Percentiles rank a stretch among this genome's conserved stretches.
These are phyloP conservation scores for Pleurotus ostreatus DNA, from an alignment of 768 basidiomycete genomes.

Conservation along the genomic window DNA sequence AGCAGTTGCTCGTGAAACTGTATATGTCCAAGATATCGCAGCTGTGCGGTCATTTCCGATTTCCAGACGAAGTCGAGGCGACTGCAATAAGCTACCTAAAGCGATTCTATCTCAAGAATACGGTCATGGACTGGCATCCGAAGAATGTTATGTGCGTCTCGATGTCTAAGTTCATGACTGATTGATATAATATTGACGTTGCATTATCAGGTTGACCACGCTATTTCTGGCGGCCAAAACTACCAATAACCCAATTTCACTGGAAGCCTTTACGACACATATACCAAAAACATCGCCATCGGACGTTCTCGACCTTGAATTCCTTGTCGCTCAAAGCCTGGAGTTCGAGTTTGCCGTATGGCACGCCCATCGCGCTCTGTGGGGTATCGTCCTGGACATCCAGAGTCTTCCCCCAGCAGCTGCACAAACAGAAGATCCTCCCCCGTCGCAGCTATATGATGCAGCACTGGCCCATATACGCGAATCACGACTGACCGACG, in stretches of 20 bases:
- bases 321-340: constrained; percentile 91
- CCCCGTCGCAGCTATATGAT: constrained; percentile 57
- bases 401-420: constrained; percentile 58
- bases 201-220: constrained; percentile 75
- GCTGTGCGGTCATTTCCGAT: constrained; percentile 79
- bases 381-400: constrained; percentile 85
- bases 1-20: constrained; percentile 82
- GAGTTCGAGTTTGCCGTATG: constrained; percentile 92
- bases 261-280: constrained; percentile 79
- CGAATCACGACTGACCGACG: constrained; percentile 84
- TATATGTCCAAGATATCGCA: constrained; percentile 86
- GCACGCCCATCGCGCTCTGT: constrained; percentile 85
- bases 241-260: constrained; percentile 87
- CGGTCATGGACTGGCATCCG: constrained; percentile 99
- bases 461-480: constrained; percentile 63
- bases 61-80: constrained; percentile 90
- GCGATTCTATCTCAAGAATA: constrained; percentile 95
- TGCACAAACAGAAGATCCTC: background rate
- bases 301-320: constrained; percentile 93
- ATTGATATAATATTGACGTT: background rate
- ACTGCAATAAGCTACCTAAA: constrained; percentile 92
- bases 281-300: constrained; percentile 78
- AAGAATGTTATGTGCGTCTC: constrained; percentile 92
- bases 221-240: constrained; percentile 96
- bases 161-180: background rate